Evolutionary conservation across 2,329 filamentous ascomycete species (phyloP).

Genomic region (Coccinonectria pachysandricola): DNA sequence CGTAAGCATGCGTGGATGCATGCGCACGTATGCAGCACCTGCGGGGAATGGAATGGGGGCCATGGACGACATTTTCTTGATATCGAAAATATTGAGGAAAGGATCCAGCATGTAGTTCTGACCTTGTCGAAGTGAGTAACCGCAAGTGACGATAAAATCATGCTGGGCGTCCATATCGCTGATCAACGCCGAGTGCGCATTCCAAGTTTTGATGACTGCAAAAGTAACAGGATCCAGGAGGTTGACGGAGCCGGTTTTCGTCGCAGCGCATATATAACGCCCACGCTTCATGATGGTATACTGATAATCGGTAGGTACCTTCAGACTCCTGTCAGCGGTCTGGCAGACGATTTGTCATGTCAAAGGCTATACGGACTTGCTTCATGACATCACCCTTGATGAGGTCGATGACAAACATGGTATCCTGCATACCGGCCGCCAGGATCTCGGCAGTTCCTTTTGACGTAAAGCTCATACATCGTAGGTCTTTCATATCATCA

Average conservation of each 20-base stretch:
- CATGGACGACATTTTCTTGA: slow-evolving; percentile 81
- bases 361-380: slow-evolving; percentile 32
- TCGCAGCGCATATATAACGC: slow-evolving; percentile 86
- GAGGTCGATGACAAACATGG: slow-evolving; percentile 69
- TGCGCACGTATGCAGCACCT: slow-evolving; percentile 85
- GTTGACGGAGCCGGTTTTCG: slow-evolving; percentile 70
- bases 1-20: slow-evolving; percentile 92
- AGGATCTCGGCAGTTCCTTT: slow-evolving; percentile 76
- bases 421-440: slow-evolving; percentile 75
- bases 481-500: slow-evolving; percentile 72
- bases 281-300: slow-evolving; percentile 90
- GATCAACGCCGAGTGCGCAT: slow-evolving; percentile 77
- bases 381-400: slow-evolving; percentile 63
- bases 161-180: slow-evolving; percentile 97
- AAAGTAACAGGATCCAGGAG: slow-evolving; percentile 74
- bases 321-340: slow-evolving; percentile 20
- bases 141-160: slow-evolving; percentile 91
- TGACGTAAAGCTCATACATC: slow-evolving; percentile 92
- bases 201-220: slow-evolving; percentile 75
- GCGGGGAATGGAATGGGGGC: slow-evolving; percentile 87
- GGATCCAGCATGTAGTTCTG: slow-evolving; percentile 75
- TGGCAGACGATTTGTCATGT: no score
- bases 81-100: slow-evolving; percentile 88
- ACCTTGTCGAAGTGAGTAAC: slow-evolving; percentile 71
- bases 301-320: slow-evolving; percentile 61